Evolutionary conservation across 495 filamentous ascomycete species (phyloP), one percentile per base, ranked within the genome.

Genomic region (Xylaria nigripes): DNA sequence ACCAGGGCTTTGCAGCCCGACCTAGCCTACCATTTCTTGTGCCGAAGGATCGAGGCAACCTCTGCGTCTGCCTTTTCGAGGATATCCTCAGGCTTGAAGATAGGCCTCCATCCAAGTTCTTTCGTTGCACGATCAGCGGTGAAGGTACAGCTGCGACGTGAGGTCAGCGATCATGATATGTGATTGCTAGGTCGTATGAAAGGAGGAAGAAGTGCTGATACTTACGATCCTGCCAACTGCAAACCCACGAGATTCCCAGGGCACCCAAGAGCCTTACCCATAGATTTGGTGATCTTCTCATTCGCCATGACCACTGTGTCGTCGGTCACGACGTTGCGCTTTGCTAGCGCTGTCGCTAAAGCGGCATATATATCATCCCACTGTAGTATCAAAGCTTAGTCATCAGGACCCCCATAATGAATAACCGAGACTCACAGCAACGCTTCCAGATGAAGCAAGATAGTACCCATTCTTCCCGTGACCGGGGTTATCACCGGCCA

Each of bases 321-420:
- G 48, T 71, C 67, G 10, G 60, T 65, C 6, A 78, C 57, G 13
- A 69, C 48, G 2, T 57, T 55, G 5, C 69, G 68, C 45, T 73
- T 71, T 1, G 63, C 67, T 8, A 80, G 56, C 6, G 63, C 62
- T 10, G 55, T 58, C 0, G 68, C 74, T 50, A 79, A 64, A 6
- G 72, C 64, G 2, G 22, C 47, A 48, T 78, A 79, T 1, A 80
- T 25, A 47, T 77, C 71, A 30, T 74, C 61, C 77, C 77, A 80
- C 61, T 61, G 18, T 15, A 6, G 32, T 48, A 43, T 12, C n/a
- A n/a, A 27, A 3, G 38, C 9, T 47, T 5, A 53, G 30, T 18
- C 10, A 22, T 43, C 21, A 15, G 13, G 1, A 44, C 10, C 22
- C 0, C 13, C 6, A 4, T 41, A 22, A 48, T 15, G 19, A 46